These are phyloP conservation scores for Sporobolomyces phaffii DNA, from an alignment of 768 basidiomycete species.

Conservation along the genomic window DNA sequence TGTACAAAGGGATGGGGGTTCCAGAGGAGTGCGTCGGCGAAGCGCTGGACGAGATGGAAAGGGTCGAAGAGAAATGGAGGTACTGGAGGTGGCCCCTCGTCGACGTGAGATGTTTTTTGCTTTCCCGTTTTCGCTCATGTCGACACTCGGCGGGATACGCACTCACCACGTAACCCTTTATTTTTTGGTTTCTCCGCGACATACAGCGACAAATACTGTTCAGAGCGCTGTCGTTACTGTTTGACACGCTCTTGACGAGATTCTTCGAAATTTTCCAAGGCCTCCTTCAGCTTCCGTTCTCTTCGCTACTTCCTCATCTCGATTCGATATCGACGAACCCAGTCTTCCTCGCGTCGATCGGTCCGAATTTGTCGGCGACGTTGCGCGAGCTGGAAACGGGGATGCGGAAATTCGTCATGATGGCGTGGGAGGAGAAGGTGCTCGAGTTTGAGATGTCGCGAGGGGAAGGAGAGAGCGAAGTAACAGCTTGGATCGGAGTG, in stretches of 20 bases:
- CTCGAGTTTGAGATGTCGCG: slow-evolving; percentile 39
- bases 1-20: slow-evolving; percentile 82
- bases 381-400: slow-evolving; percentile 26
- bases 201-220: slow-evolving; percentile 39
- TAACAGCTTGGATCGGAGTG: slow-evolving; percentile 72
- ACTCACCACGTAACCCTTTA: background rate
- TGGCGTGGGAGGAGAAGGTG: slow-evolving; percentile 41
- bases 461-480: slow-evolving; percentile 57
- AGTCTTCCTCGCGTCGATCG: slow-evolving; percentile 29
- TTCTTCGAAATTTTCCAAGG: slow-evolving; percentile 78
- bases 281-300: slow-evolving; percentile 64
- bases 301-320: slow-evolving; percentile 62
- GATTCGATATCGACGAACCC: slow-evolving; percentile 27
- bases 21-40: slow-evolving; percentile 88
- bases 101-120: slow-evolving; percentile 60
- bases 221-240: slow-evolving; percentile 56
- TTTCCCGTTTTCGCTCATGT: background rate
- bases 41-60: slow-evolving; percentile 66
- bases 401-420: slow-evolving; percentile 32
- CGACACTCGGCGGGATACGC: too few species aligned
- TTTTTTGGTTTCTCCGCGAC: slow-evolving; percentile 18
- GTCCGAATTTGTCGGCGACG: slow-evolving; percentile 13
- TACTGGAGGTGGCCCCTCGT: slow-evolving; percentile 68
- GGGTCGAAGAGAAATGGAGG: slow-evolving; percentile 62
- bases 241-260: slow-evolving; percentile 77